Conservation (phyloP, 2,329 filamentous ascomycete species). For the Fusarium palustre region DNA sequence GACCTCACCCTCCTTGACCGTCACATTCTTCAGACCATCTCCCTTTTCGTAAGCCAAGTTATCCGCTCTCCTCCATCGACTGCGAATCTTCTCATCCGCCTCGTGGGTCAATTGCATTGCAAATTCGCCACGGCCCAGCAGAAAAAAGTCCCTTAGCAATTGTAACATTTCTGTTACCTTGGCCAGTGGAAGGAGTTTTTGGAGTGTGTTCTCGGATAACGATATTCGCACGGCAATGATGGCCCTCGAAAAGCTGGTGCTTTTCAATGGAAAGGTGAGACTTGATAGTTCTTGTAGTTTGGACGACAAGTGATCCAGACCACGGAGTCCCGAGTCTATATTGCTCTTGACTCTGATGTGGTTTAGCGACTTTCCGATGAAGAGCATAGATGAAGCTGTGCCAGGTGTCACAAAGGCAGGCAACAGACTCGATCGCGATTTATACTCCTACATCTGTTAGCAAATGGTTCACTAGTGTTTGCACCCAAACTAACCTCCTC, state of each 20-base stretch:
- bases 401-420: conserved; percentile 82
- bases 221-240: conserved; percentile 83
- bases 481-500: conserved; percentile 54
- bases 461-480: neutral
- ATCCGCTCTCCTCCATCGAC: conserved; percentile 74
- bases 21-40: conserved; percentile 59
- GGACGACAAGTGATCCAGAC: conserved; percentile 71
- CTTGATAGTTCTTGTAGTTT: conserved; percentile 77
- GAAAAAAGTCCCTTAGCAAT: conserved; percentile 85
- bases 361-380: conserved; percentile 89
- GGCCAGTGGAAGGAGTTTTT: conserved; percentile 81
- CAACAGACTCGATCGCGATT: conserved; percentile 69
- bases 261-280: conserved; percentile 79
- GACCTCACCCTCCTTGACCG: conserved; percentile 89
- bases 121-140: conserved; percentile 91
- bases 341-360: conserved; percentile 75
- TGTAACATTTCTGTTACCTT: conserved; percentile 82
- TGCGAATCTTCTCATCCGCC: conserved; percentile 82
- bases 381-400: conserved; percentile 85
- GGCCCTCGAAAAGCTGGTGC: conserved; percentile 75
- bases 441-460: conserved; percentile 63
- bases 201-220: conserved; percentile 84
- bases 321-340: conserved; percentile 58
- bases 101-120: conserved; percentile 87
- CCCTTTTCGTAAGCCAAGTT: conserved; percentile 68